Evolutionary conservation across 331 rosid species (phyloP).

Genomic region (Ulmus americana): DNA sequence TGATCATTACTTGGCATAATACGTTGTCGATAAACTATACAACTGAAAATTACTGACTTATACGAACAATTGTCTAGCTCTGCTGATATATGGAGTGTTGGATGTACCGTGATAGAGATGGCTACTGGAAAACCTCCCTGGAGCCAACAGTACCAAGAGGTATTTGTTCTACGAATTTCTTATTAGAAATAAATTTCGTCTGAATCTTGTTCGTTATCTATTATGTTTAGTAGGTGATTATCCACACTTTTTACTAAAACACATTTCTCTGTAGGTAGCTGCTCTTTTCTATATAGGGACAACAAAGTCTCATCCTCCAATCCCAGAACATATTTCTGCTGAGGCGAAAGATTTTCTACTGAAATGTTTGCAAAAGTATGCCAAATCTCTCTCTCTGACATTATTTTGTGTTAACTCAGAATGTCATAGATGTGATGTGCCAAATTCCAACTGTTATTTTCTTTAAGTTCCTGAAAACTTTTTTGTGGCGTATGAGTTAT

Average conservation of each 20-base stretch:
- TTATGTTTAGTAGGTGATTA: background rate
- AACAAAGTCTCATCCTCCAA: slow-evolving; percentile 97
- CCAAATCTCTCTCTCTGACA: slow-evolving; percentile 20
- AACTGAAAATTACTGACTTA: slow-evolving; percentile 17
- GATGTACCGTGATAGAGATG: slow-evolving; percentile 98
- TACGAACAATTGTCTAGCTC: slow-evolving; percentile 48
- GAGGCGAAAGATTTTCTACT: slow-evolving; percentile 90
- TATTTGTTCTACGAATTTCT: slow-evolving; percentile 24
- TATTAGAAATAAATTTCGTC: background rate
- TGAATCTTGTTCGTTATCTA: background rate
- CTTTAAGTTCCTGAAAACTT: background rate
- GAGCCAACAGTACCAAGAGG: slow-evolving; percentile 99
- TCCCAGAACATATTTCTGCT: slow-evolving; percentile 79
- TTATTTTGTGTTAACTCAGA: slow-evolving; percentile 2
- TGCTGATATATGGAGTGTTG: slow-evolving; percentile 99
- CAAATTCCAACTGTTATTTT: background rate
- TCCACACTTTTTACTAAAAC: slow-evolving; percentile 31
- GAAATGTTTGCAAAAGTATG: slow-evolving; percentile 87
- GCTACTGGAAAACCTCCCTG: slow-evolving; percentile 99
- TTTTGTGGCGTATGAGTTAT: background rate
- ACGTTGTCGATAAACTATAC: background rate
- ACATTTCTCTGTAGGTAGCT: slow-evolving; percentile 65
- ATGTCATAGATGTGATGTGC: slow-evolving; percentile 3
- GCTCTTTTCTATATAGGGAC: slow-evolving; percentile 96
- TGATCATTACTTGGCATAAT: background rate